Evolutionary conservation across 2,329 filamentous ascomycete genomes (phyloP).

Genomic region (Daldinia eschscholtzii): DNA sequence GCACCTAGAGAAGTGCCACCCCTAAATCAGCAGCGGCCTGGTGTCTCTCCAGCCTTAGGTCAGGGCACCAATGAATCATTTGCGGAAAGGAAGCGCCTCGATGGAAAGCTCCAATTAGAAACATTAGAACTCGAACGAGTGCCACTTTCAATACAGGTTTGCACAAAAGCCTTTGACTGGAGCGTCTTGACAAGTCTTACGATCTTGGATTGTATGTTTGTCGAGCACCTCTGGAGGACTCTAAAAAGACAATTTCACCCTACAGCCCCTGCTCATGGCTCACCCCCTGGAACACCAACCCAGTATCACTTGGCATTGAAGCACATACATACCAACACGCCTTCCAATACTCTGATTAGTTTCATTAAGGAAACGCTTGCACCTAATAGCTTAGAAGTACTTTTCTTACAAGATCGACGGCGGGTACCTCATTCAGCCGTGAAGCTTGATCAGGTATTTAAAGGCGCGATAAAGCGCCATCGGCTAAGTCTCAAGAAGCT

Average conservation of each 20-base stretch:
- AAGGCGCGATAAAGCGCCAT: constrained; percentile 77
- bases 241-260: constrained; percentile 73
- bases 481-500: constrained; percentile 77
- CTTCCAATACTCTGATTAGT: constrained; percentile 75
- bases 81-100: constrained; percentile 57
- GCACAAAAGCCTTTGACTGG: constrained; percentile 81
- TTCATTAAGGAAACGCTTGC: constrained; percentile 83
- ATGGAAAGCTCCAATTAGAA: constrained; percentile 74
- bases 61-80: constrained; percentile 17
- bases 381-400: constrained; percentile 81
- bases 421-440: constrained; percentile 65
- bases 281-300: constrained; percentile 52
- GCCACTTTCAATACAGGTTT: constrained; percentile 77
- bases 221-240: constrained; percentile 81
- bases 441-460: constrained; percentile 77
- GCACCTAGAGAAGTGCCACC: constrained; percentile 14
- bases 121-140: constrained; percentile 81
- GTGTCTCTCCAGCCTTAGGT: constrained; percentile 1
- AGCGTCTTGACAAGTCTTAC: constrained; percentile 77
- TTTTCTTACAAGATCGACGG: constrained; percentile 79
- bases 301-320: constrained; percentile 77
- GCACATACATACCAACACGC: constrained; percentile 80
- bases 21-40: constrained; percentile 16
- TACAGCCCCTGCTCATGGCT: constrained; percentile 50
- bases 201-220: constrained; percentile 77